phyloP scores from a whole-genome alignment of 78 protist species.

The Dictyostelium citrinum region DNA sequence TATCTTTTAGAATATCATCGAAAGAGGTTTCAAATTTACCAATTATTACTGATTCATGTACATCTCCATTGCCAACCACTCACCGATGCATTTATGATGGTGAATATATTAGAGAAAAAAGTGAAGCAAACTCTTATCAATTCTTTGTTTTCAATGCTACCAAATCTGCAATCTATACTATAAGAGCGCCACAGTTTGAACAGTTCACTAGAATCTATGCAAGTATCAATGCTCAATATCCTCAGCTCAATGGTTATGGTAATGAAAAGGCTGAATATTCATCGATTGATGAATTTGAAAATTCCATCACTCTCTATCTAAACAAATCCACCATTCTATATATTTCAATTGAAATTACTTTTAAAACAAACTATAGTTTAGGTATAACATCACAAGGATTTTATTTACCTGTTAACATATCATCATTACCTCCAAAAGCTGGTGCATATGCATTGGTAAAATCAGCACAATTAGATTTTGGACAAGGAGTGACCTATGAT shows the following conservation, averaged over 20 bases:
- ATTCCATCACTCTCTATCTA: neutral
- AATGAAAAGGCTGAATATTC: neutral
- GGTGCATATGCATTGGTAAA: neutral
- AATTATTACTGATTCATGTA: neutral
- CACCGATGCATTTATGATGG: conserved; percentile 57
- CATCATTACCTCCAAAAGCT: neutral
- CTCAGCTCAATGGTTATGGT: neutral
- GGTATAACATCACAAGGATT: neutral
- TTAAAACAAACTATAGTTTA: neutral
- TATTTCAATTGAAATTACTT: neutral
- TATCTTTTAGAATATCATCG: neutral
- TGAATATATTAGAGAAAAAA: neutral
- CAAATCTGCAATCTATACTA: neutral
- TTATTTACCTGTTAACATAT: neutral
- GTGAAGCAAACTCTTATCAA: neutral
- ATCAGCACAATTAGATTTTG: neutral
- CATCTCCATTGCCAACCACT: neutral
- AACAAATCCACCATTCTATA: neutral
- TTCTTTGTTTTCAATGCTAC: neutral
- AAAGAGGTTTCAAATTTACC: neutral
- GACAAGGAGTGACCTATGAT: neutral
- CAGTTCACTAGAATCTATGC: conserved; percentile 11
- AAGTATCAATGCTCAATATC: neutral
- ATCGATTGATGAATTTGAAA: neutral
- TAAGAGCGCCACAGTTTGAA: conserved; percentile 9